These are phyloP conservation scores for Phialemoniopsis sp. DNA, from an alignment of 2,329 filamentous ascomycete genomes.

Conservation along the genomic window DNA sequence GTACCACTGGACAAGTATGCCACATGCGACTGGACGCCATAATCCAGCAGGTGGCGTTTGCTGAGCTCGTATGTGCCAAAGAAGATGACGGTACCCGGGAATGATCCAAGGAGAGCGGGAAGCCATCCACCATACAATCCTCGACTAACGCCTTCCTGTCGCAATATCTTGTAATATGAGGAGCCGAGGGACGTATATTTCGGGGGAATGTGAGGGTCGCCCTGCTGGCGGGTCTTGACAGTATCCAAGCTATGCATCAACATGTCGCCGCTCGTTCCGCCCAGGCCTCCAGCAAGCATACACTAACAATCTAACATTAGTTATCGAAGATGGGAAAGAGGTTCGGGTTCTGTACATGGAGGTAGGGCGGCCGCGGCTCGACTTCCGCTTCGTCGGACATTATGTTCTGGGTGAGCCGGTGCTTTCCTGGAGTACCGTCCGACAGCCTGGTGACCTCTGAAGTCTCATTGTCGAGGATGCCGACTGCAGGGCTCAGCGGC, in stretches of 20 bases:
- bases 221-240: constrained; percentile 96
- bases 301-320: constrained; percentile 46
- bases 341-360: constrained; percentile 44
- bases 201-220: constrained; percentile 86
- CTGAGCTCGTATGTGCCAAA: constrained; percentile 96
- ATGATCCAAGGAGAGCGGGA: constrained; percentile 86
- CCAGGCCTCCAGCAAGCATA: constrained; percentile 92
- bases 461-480: constrained; percentile 16
- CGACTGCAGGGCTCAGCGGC: no score
- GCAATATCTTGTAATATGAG: constrained; percentile 88
- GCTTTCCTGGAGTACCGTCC: constrained; percentile 11
- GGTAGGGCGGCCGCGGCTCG: constrained; percentile 56
- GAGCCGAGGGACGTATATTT: constrained; percentile 88
- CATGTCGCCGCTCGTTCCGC: constrained; percentile 91
- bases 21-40: constrained; percentile 74
- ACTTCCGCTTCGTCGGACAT: constrained; percentile 38
- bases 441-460: constrained; percentile 11
- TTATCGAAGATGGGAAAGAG: constrained; percentile 18
- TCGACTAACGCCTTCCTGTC: constrained; percentile 81
- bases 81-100: constrained; percentile 90
- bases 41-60: constrained; percentile 84
- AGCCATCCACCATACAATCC: constrained; percentile 93
- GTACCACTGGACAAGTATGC: constrained; percentile 82
- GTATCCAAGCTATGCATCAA: constrained; percentile 99
- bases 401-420: constrained; percentile 23